A percentile compares a stretch with the other conserved stretches of the same genome.
phyloP scores from a whole-genome alignment of 2,329 filamentous ascomycete genomes.

The Sclerotinia sclerotiorum region DNA sequence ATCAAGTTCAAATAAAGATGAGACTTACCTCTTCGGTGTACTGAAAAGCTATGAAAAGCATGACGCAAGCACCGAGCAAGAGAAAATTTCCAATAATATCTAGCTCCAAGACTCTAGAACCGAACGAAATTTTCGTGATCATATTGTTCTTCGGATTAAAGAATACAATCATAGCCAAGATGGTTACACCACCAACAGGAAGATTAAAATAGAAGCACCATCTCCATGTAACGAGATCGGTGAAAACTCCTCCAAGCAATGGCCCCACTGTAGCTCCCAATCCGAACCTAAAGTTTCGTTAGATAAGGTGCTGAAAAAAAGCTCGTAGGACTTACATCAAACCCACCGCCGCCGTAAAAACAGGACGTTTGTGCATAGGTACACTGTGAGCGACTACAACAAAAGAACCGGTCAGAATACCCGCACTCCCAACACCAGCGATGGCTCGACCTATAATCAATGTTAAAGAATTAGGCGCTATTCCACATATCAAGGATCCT shows the following conservation, averaged over 20 bases:
- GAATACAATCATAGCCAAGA: constrained; percentile 9
- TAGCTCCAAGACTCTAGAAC: constrained; percentile 41
- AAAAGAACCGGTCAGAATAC: constrained; percentile 43
- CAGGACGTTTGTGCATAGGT: constrained; percentile 55
- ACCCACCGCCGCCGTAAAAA: constrained; percentile 61
- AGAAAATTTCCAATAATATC: constrained; percentile 47
- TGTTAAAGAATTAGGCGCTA: constrained; percentile 59
- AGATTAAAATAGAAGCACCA: constrained; percentile 56
- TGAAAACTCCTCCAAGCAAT: constrained; percentile 38
- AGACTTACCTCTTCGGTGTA: constrained; percentile 43
- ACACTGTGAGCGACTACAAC: constrained; percentile 59
- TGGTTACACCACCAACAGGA: constrained; percentile 43
- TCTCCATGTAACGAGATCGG: constrained; percentile 14
- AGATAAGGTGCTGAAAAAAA: neutral
- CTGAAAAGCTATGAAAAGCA: constrained; percentile 48
- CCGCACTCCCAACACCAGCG: constrained; percentile 62
- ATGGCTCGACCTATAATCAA: constrained; percentile 61
- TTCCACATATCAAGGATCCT: constrained; percentile 53
- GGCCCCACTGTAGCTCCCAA: constrained; percentile 57
- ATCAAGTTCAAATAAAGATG: neutral
- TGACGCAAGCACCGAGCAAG: constrained; percentile 44
- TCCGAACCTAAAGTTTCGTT: constrained; percentile 48
- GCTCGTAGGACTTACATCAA: constrained; percentile 45
- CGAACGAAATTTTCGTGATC: neutral
- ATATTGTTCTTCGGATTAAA: neutral